Conservation (phyloP, 2,329 filamentous ascomycete species). For the Mollisia scopiformis region DNA sequence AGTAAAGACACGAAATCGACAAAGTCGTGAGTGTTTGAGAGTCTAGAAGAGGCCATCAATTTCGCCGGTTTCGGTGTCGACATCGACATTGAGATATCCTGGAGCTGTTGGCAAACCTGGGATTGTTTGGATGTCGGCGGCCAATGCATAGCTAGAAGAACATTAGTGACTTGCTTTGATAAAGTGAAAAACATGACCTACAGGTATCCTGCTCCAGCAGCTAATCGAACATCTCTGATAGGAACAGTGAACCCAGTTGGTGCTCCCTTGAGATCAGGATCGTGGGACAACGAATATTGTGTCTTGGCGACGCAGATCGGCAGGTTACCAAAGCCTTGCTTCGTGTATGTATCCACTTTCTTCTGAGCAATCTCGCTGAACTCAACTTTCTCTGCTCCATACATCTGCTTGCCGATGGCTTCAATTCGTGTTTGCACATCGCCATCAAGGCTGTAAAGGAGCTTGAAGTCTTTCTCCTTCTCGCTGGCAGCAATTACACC, state of each 20-base stretch:
- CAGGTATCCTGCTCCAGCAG: slow-evolving; percentile 91
- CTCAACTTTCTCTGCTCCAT: slow-evolving; percentile 86
- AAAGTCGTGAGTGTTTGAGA: not conserved
- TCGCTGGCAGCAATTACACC: slow-evolving; percentile 82
- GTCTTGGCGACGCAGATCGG: slow-evolving; percentile 98
- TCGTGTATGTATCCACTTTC: slow-evolving; percentile 94
- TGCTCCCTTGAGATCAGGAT: slow-evolving; percentile 91
- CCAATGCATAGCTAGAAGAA: slow-evolving; percentile 74
- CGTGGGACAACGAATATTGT: slow-evolving; percentile 94
- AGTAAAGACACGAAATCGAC: not conserved
- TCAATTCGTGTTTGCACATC: slow-evolving; percentile 89
- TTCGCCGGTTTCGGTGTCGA: slow-evolving; percentile 80
- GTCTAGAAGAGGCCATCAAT: slow-evolving; percentile 85
- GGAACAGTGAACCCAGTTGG: slow-evolving; percentile 93
- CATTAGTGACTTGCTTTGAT: slow-evolving; percentile 38
- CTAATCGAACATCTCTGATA: slow-evolving; percentile 91
- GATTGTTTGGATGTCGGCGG: slow-evolving; percentile 98
- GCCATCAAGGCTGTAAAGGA: slow-evolving; percentile 81
- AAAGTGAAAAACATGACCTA: slow-evolving; percentile 47
- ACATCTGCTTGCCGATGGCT: slow-evolving; percentile 89
- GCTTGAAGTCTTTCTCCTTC: slow-evolving; percentile 84
- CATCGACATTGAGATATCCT: slow-evolving; percentile 93
- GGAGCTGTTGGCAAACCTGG: slow-evolving; percentile 93
- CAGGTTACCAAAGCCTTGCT: slow-evolving; percentile 88
- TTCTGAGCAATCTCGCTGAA: slow-evolving; percentile 93